phyloP scores from a whole-genome alignment of 768 basidiomycete species.

The Boletales sp. region DNA sequence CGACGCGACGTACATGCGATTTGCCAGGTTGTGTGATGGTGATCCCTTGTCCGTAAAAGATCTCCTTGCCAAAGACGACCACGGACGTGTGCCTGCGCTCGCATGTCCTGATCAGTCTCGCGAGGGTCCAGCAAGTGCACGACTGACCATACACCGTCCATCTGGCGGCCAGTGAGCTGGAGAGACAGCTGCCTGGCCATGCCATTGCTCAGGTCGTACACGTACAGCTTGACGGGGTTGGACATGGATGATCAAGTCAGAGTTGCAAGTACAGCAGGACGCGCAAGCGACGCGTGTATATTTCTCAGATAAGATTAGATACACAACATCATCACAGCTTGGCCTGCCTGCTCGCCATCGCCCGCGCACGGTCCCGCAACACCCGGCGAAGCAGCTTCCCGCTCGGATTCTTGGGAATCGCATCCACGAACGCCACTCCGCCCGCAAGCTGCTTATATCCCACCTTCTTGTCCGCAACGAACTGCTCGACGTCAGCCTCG shows the following conservation, averaged over 20 bases:
- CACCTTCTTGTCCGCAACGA: constrained; percentile 52
- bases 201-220: constrained; percentile 90
- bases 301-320: constrained; percentile 21
- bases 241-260: constrained; percentile 20
- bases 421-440: constrained; percentile 52
- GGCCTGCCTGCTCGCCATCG: constrained; percentile 5
- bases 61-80: constrained; percentile 80
- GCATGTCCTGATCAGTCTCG: too few relatives aligned
- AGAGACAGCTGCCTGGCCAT: constrained; percentile 75
- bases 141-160: constrained; percentile 87
- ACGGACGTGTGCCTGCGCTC: constrained; percentile 83
- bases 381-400: constrained; percentile 54
- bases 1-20: constrained; percentile 62
- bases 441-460: constrained; percentile 58
- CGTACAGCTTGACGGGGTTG: constrained; percentile 68
- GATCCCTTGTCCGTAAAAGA: constrained; percentile 92
- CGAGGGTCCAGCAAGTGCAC: neutral
- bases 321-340: neutral
- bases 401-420: constrained; percentile 61
- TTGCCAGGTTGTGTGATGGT: constrained; percentile 63
- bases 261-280: neutral
- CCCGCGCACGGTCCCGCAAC: constrained; percentile 48
- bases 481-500: constrained; percentile 27
- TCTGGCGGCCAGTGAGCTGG: constrained; percentile 82
- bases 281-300: constrained; percentile 10